Conservation (phyloP, 768 basidiomycete genomes). For the Polyporus arcularius region DNA sequence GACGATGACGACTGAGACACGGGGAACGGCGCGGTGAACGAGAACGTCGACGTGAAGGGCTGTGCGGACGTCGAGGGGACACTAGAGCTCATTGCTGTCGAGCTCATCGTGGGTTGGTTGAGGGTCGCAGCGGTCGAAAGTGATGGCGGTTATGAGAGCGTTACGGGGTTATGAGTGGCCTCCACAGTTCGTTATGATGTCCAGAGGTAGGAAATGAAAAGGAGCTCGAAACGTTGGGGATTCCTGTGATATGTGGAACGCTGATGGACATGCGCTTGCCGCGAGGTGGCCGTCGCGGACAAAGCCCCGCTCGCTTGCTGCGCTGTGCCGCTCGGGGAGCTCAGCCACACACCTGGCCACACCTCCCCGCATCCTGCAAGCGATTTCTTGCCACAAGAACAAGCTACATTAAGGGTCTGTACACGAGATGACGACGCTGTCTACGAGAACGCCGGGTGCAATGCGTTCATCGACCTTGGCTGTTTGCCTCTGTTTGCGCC, state of each 20-base stretch:
- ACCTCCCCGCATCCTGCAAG: no score
- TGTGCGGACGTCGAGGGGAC: constrained; percentile 19
- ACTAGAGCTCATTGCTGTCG: constrained; percentile 16
- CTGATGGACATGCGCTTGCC: not conserved
- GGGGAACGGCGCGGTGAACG: constrained; percentile 61
- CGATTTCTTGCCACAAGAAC: no score
- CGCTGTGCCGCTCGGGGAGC: not conserved
- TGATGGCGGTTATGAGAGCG: constrained; percentile 5
- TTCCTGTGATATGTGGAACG: constrained; percentile 13
- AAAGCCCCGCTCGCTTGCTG: not conserved
- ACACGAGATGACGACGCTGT: constrained; percentile 14
- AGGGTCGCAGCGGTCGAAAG: not conserved
- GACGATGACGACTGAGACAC: constrained; percentile 38
- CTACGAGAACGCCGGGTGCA: constrained; percentile 45
- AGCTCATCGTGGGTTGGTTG: not conserved
- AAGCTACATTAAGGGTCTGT: constrained; percentile 6
- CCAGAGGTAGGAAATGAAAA: constrained; percentile 19
- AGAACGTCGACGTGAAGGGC: constrained; percentile 58
- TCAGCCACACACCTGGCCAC: no score
- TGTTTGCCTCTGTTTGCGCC: no score
- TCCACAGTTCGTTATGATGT: constrained; percentile 14
- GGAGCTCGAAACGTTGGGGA: constrained; percentile 22
- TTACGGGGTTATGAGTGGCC: constrained; percentile 10
- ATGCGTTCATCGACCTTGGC: constrained; percentile 68
- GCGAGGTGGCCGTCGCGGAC: no score